Evolutionary conservation across 2,329 filamentous ascomycete genomes (phyloP).

Genomic region (Escovopsis weberi): DNA sequence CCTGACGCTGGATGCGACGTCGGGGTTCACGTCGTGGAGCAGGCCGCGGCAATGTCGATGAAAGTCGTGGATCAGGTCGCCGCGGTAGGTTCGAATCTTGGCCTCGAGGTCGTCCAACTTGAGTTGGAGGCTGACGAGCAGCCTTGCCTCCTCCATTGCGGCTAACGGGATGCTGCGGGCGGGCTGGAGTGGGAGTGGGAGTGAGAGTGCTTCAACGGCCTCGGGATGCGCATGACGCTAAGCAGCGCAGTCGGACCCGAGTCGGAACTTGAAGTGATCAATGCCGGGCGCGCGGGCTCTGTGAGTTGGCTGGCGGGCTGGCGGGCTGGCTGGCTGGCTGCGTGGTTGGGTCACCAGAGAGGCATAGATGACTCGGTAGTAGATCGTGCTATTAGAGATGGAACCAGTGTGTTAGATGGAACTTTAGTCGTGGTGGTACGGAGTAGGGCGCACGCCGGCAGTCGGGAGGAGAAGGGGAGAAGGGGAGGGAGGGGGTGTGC

Average conservation of each 20-base stretch:
- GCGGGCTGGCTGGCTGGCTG: no score
- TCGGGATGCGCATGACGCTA: constrained; percentile 23
- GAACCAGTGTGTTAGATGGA: no score
- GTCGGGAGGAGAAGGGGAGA: no score
- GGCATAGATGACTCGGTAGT: no score
- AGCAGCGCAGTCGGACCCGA: not conserved
- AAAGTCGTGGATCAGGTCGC: constrained; percentile 43
- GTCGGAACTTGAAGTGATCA: no score
- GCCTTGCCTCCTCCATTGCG: constrained; percentile 27
- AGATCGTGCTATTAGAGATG: no score
- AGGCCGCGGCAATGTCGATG: constrained; percentile 36
- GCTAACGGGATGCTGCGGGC: constrained; percentile 18
- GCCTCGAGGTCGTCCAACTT: constrained; percentile 42
- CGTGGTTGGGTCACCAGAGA: no score
- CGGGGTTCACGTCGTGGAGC: constrained; percentile 30
- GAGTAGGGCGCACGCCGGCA: no score
- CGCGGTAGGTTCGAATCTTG: constrained; percentile 41
- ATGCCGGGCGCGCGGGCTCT: no score
- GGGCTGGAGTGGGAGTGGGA: constrained; percentile 10
- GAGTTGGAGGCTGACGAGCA: constrained; percentile 36
- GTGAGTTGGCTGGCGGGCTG: no score
- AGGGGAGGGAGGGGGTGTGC: no score
- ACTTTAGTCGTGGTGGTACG: no score
- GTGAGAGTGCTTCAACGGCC: constrained; percentile 10
- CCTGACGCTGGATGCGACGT: constrained; percentile 31